Conservation (phyloP, 192 early-diverging fungal species). For the Rhizophagus clarus region DNA sequence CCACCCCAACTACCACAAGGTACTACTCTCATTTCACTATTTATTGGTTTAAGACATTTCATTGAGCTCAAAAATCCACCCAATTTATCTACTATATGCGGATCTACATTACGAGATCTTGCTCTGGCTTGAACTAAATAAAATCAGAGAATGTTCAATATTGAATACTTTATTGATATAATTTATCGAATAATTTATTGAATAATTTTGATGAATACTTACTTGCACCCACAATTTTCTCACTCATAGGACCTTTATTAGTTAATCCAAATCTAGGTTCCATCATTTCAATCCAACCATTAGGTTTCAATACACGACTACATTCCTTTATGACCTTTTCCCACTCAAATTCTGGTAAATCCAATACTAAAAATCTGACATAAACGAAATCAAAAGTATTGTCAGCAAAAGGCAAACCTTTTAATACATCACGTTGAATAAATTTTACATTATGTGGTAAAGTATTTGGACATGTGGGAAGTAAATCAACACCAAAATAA, state of each 20-base stretch:
- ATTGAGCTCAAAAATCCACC: not conserved
- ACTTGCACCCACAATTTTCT: not conserved
- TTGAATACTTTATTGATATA: too few species aligned
- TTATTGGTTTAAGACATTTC: not conserved
- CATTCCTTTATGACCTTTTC: not conserved
- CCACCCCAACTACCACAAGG: not conserved
- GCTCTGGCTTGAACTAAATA: not conserved
- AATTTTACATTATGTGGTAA: not conserved
- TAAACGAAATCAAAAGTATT: not conserved
- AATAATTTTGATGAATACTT: too few species aligned
- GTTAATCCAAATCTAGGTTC: not conserved
- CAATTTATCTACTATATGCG: not conserved
- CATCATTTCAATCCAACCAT: not conserved
- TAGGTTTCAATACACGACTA: not conserved
- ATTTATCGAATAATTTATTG: too few species aligned
- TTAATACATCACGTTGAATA: not conserved
- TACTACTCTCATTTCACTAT: not conserved
- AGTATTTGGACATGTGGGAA: not conserved
- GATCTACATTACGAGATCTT: not conserved
- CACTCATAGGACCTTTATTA: not conserved
- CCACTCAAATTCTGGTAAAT: not conserved
- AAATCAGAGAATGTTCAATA: too few species aligned
- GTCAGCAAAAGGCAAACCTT: not conserved
- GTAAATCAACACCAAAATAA: not conserved
- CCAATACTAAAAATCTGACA: not conserved